Evolutionary conservation across 169 alveolate genomes (phyloP).

Genomic region (Plasmodium fragile): DNA sequence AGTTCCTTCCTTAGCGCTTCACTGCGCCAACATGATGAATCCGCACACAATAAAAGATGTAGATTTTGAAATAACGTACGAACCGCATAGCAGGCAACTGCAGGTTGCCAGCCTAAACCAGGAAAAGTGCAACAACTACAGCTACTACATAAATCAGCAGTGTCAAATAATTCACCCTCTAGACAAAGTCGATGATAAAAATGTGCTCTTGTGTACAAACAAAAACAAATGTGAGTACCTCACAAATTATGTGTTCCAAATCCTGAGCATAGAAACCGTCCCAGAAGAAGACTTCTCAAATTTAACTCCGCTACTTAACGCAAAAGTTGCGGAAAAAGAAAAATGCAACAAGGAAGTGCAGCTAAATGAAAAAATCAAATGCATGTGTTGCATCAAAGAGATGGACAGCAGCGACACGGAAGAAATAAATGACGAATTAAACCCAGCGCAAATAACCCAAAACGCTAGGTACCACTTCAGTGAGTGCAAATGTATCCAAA

Average conservation of each 20-base stretch:
- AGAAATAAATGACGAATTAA: neutral
- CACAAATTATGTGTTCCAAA: conserved; percentile 36
- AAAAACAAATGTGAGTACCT: conserved; percentile 16
- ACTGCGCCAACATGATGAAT: neutral
- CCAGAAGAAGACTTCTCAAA: conserved; percentile 11
- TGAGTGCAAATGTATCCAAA: conserved; percentile 37
- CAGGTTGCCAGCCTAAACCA: conserved; percentile 1
- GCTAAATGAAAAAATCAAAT: conserved; percentile 63
- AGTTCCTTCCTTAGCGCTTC: neutral
- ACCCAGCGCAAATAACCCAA: neutral
- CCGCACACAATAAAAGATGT: neutral
- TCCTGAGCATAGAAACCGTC: conserved; percentile 2
- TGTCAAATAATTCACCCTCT: conserved; percentile 31
- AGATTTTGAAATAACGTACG: conserved; percentile 41
- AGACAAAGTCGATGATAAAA: conserved; percentile 10
- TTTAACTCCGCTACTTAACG: neutral
- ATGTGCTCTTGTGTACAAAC: conserved; percentile 6
- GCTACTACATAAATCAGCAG: conserved; percentile 37
- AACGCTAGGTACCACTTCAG: neutral
- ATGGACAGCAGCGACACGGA: neutral
- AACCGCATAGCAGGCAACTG: conserved; percentile 22
- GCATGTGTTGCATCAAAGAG: conserved; percentile 39
- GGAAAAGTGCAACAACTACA: conserved; percentile 31
- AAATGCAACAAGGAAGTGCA: conserved; percentile 32
- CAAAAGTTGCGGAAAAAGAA: neutral